Percentiles rank a stretch among this genome's conserved stretches.
Evolutionary conservation across 164 flowering plant genomes (phyloP).

Genomic region (Kalanchoe fedtschenkoi): DNA sequence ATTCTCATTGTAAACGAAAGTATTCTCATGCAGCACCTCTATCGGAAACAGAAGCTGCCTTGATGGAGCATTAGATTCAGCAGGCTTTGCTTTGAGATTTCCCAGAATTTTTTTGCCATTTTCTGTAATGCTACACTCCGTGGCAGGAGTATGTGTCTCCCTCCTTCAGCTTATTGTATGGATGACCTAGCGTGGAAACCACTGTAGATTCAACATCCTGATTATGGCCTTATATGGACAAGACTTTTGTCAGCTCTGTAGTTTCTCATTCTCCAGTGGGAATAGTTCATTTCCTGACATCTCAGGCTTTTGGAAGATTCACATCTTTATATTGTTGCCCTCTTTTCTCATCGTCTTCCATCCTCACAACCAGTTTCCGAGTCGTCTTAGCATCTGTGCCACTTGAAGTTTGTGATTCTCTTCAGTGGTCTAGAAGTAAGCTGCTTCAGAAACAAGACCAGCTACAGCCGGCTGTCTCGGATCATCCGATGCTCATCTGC

Average conservation of each 20-base stretch:
- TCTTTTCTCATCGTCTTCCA: too few relatives aligned
- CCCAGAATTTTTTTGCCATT: neutral
- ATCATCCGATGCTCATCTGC: too few relatives aligned
- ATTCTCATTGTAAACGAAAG: constrained; percentile 1
- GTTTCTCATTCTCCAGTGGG: neutral
- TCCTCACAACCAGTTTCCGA: too few relatives aligned
- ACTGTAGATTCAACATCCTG: neutral
- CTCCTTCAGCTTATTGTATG: neutral
- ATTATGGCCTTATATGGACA: neutral
- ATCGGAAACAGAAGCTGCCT: constrained; percentile 71
- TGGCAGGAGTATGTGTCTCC: too few relatives aligned
- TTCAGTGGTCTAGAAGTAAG: too few relatives aligned
- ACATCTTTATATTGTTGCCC: neutral
- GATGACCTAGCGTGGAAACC: neutral
- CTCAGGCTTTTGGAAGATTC: neutral
- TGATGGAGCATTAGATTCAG: constrained; percentile 41
- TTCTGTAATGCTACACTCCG: neutral
- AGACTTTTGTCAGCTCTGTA: neutral
- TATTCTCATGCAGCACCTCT: constrained; percentile 57
- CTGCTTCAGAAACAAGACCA: too few relatives aligned
- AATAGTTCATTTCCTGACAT: neutral
- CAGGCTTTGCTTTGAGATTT: neutral
- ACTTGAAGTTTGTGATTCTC: too few relatives aligned
- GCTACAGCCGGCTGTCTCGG: too few relatives aligned
- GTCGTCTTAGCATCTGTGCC: neutral